phyloP scores from a whole-genome alignment of 176 grass and related monocot genomes.

The Oryza nivara region DNA sequence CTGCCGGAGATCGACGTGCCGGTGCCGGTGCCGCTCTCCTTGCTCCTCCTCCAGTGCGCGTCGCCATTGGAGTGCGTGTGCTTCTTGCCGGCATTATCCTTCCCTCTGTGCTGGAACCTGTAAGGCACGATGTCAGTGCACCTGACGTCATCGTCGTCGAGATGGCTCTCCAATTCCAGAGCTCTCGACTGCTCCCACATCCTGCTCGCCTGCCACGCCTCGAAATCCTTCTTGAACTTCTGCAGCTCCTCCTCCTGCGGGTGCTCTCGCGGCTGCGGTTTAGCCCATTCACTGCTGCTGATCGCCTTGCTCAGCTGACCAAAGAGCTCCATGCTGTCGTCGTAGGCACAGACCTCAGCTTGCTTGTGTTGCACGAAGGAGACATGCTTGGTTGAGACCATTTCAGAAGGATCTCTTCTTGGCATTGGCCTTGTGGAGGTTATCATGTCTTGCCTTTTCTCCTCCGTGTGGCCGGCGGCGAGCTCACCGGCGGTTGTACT shows the following conservation, averaged over 20 bases:
- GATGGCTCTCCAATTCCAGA: constrained; percentile 54
- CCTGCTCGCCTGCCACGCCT: constrained; percentile 79
- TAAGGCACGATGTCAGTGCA: constrained; percentile 48
- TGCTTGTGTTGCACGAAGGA: constrained; percentile 47
- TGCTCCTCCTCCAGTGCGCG: constrained; percentile 28
- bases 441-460: constrained; percentile 25
- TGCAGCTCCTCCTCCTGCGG: constrained; percentile 96
- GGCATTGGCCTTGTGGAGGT: constrained; percentile 27
- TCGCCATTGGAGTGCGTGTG: constrained; percentile 29
- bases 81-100: not conserved
- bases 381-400: constrained; percentile 38
- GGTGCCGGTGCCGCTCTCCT: constrained; percentile 31
- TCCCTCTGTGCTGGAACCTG: constrained; percentile 46
- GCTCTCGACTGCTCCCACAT: constrained; percentile 54
- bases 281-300: constrained; percentile 37
- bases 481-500: constrained; percentile 39
- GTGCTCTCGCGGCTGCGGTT: constrained; percentile 71
- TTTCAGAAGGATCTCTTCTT: constrained; percentile 47
- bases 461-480: constrained; percentile 17
- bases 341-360: constrained; percentile 15
- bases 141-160: not conserved
- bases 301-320: constrained; percentile 38
- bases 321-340: constrained; percentile 39
- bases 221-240: constrained; percentile 94
- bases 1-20: constrained; percentile 51